Evolutionary conservation across 345 rosid genomes (phyloP).

Genomic region (Eucalyptus erythrocorys): DNA sequence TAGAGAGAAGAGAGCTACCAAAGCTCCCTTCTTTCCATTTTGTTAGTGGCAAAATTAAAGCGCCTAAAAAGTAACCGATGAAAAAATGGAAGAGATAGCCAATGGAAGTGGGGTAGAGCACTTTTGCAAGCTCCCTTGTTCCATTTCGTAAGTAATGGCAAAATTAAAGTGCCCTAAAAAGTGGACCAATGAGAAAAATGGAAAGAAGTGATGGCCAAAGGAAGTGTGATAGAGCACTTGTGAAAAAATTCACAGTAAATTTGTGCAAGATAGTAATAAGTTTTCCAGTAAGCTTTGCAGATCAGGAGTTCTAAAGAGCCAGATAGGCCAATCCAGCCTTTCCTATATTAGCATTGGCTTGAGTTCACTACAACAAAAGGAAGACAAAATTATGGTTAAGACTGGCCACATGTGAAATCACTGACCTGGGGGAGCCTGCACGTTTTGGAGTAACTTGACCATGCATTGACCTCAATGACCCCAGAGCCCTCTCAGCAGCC

Average conservation of each 20-base stretch:
- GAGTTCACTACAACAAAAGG: background rate
- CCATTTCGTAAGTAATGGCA: background rate
- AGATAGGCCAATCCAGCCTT: background rate
- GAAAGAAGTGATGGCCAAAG: background rate
- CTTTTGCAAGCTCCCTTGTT: background rate
- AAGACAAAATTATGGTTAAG: background rate
- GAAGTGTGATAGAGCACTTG: background rate
- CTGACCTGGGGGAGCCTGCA: slow-evolving; percentile 78
- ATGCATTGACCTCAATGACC: slow-evolving; percentile 43
- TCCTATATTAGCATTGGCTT: background rate
- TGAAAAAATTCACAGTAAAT: background rate
- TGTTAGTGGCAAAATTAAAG: background rate
- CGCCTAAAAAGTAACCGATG: background rate
- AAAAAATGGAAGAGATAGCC: background rate
- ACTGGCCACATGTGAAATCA: background rate
- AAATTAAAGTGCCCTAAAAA: background rate
- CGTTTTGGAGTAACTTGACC: slow-evolving; percentile 61
- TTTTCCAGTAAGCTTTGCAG: background rate
- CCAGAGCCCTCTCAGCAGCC: slow-evolving; percentile 96
- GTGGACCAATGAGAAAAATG: background rate
- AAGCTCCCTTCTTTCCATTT: background rate
- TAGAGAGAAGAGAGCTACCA: background rate
- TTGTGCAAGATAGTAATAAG: background rate
- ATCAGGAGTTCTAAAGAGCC: background rate
- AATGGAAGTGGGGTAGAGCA: background rate